Conservation (phyloP, 176 grass and related monocot species). For the Puya raimondii region DNA sequence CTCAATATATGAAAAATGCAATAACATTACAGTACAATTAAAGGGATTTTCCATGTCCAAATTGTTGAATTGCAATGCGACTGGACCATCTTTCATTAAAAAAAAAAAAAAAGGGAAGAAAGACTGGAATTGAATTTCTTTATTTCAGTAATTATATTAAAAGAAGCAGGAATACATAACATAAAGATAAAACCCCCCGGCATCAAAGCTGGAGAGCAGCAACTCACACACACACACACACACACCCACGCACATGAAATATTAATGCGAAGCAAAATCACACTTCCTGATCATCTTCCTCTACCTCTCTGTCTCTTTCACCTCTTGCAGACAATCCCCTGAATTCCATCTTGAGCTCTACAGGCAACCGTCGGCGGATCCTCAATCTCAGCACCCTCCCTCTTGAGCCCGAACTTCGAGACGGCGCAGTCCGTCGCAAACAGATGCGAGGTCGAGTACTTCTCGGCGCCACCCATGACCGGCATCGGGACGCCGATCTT, state of each 20-base stretch:
- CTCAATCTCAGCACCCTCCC: constrained; percentile 7
- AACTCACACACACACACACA: too few species aligned
- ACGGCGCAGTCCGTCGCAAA: constrained; percentile 30
- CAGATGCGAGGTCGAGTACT: constrained; percentile 28
- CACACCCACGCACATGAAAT: neutral
- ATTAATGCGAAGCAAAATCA: neutral
- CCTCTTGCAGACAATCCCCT: constrained; percentile 26
- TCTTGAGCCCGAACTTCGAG: constrained; percentile 19
- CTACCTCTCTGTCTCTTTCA: neutral
- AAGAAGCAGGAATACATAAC: too few species aligned
- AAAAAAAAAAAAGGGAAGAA: too few species aligned
- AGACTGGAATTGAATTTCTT: too few species aligned
- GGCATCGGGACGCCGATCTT: constrained; percentile 32
- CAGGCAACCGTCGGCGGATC: constrained; percentile 20
- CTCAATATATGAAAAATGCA: too few species aligned
- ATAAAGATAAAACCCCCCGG: too few species aligned
- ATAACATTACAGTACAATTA: too few species aligned
- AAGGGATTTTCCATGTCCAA: too few species aligned
- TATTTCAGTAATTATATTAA: too few species aligned
- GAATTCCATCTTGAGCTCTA: constrained; percentile 13
- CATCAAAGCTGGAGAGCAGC: too few species aligned
- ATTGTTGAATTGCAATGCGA: too few species aligned
- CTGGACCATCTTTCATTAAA: too few species aligned
- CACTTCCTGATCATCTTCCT: neutral
- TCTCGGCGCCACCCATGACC: constrained; percentile 25